Conservation (phyloP, 2,329 filamentous ascomycete species). For the Ceratocystis alfenasii region DNA sequence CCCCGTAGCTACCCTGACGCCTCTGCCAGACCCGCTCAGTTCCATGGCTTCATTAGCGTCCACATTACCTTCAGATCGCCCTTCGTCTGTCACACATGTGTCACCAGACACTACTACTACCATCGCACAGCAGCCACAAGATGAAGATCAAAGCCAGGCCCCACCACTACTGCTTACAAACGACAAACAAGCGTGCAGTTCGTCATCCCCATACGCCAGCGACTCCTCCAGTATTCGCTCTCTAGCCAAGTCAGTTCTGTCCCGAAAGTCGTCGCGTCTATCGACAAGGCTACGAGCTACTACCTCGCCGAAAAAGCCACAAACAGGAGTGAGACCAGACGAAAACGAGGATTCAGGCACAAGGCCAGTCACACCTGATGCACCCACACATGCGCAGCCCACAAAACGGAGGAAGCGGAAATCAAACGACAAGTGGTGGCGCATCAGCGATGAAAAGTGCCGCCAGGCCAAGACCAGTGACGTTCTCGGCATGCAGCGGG, state of each 20-base stretch:
- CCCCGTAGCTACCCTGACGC: constrained; percentile 34
- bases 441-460: constrained; percentile 93
- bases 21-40: constrained; percentile 37
- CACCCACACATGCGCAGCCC: background rate
- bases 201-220: background rate
- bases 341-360: background rate
- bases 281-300: constrained; percentile 13
- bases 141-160: background rate
- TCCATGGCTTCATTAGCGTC: constrained; percentile 25
- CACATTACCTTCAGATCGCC: constrained; percentile 29
- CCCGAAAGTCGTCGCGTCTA: constrained; percentile 32
- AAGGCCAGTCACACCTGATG: background rate
- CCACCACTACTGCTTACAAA: constrained; percentile 21
- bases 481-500: constrained; percentile 83
- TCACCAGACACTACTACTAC: background rate
- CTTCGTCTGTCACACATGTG: constrained; percentile 26
- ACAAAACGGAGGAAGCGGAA: constrained; percentile 29
- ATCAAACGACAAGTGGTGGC: constrained; percentile 77
- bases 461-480: constrained; percentile 89
- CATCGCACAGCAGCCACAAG: constrained; percentile 18
- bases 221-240: constrained; percentile 41
- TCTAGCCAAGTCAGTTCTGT: constrained; percentile 45
- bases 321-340: background rate
- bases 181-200: constrained; percentile 33
- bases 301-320: background rate